Base-by-base conservation (phyloP, 768 basidiomycete genomes). In the Tylopilus subfusipes region DNA sequence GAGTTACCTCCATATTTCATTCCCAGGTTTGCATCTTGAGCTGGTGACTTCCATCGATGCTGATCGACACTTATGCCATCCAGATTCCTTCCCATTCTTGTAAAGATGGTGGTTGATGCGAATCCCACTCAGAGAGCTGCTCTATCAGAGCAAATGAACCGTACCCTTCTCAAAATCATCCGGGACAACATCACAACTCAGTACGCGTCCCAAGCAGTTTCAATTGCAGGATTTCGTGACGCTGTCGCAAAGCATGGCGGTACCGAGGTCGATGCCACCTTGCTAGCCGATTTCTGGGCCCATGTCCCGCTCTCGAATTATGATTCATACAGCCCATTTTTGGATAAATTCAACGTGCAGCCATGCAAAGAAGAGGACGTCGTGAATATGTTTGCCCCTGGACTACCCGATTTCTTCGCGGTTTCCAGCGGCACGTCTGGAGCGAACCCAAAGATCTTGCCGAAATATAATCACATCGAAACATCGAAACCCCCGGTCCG, bases 341-440 rank as follows among this genome's bases (percentile, higher is more conserved):
- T 56, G 1, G 38, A 38, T 2, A 65, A 53, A 25, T 65, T 65
- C 25, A 27, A 60, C 16, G 44, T 4, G 16, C 27, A 13, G 3
- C 64, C 59, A 19, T 65, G 63, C 56, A 65, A 53, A 30, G 57
- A 65, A 27, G 43, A 42, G 22, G 55, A 65, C 4, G 56, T 65
- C 36, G 16, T 12, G n/a, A 27, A 65, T 27, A 42, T 65, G 50
- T 50, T 65, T 50, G 40, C 63, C 11, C 64, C 63, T 2, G 64
- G 63, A 18, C 30, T 65, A 11, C 63, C 64, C 1, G 40, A 48
- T 18, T 49, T 38, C 36, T 13, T 65, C 0, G 53, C 44, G 1
- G 10, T 45, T 16, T 58, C 64, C 4, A 65, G 58, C 10, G 50
- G 46, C 10, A 65, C 64, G 10, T 60, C 63, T 8, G 57, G 63